These are phyloP conservation scores for Bocquillonia castaneifolia DNA, from an alignment of 441 rosid genomes.

Conservation along the genomic window DNA sequence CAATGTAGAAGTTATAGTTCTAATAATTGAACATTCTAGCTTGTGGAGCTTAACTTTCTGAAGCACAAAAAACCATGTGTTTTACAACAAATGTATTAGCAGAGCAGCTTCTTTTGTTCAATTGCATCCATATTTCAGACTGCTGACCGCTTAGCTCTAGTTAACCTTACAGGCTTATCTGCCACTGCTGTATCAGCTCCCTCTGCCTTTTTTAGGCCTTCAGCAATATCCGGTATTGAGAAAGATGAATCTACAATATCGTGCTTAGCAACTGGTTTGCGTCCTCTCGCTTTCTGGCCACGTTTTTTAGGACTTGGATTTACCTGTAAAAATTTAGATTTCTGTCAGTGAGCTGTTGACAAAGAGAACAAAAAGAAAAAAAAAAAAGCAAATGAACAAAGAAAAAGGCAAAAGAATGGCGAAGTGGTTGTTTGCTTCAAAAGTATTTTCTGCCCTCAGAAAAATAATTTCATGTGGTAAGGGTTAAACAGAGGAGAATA, in stretches of 20 bases:
- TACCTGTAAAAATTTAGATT: constrained; percentile 22
- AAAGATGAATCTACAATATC: background rate
- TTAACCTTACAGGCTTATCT: constrained; percentile 10
- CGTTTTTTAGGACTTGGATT: constrained; percentile 27
- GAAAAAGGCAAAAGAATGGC: background rate
- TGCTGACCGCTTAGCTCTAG: constrained; percentile 21
- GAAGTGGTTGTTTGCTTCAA: background rate
- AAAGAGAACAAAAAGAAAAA: background rate
- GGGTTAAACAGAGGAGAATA: background rate
- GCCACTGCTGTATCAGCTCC: background rate
- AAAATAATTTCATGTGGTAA: too few species aligned
- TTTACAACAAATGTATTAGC: background rate
- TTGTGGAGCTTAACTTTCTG: background rate
- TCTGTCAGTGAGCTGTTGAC: constrained; percentile 8
- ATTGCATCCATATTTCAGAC: constrained; percentile 2
- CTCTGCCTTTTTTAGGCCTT: constrained; percentile 7
- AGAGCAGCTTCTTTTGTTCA: background rate
- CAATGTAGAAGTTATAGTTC: background rate
- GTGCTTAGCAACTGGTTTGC: constrained; percentile 14
- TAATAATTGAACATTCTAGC: background rate
- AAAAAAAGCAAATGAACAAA: background rate
- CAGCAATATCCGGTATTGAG: constrained; percentile 16
- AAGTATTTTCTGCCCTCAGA: background rate
- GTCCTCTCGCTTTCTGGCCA: constrained; percentile 17
- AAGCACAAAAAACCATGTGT: background rate